phyloP scores from a whole-genome alignment of 805 yeast species.

The Myxozyma sirexii region DNA sequence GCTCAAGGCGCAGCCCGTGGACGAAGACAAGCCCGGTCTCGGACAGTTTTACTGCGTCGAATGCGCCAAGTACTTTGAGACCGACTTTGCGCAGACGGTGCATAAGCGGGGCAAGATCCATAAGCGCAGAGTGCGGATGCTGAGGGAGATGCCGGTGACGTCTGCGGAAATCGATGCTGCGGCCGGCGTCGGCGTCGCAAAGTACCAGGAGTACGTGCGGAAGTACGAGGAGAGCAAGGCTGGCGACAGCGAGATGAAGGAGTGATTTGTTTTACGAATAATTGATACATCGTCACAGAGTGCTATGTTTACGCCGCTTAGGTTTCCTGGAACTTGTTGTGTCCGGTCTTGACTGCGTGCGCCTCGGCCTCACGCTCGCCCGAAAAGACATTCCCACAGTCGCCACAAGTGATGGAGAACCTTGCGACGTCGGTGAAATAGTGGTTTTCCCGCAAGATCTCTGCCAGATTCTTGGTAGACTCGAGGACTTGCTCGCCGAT shows the following conservation, averaged over 20 bases:
- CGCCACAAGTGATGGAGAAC: conserved; percentile 59
- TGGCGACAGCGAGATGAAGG: conserved; percentile 23
- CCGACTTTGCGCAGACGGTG: conserved; percentile 66
- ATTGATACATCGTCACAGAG: too few species aligned
- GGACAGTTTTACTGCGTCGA: conserved; percentile 95
- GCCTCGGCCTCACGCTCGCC: conserved; percentile 68
- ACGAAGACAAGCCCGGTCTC: conserved; percentile 63
- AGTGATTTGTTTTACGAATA: neutral
- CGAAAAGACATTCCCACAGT: conserved; percentile 53
- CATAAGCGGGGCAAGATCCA: conserved; percentile 81
- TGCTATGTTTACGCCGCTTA: too few species aligned
- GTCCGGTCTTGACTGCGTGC: conserved; percentile 67
- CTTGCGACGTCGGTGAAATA: conserved; percentile 67
- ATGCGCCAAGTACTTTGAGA: conserved; percentile 90
- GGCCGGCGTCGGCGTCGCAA: conserved; percentile 71
- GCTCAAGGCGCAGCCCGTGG: conserved; percentile 69
- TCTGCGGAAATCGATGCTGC: conserved; percentile 91
- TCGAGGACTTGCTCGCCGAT: conserved; percentile 44
- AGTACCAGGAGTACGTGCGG: conserved; percentile 51
- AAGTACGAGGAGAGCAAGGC: conserved; percentile 64
- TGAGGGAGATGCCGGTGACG: conserved; percentile 80
- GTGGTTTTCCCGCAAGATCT: conserved; percentile 52
- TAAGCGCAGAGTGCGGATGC: conserved; percentile 73
- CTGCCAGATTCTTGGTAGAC: conserved; percentile 48
- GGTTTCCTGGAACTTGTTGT: conserved; percentile 60